A percentile compares a stretch with the other conserved stretches of the same genome.
phyloP scores from a whole-genome alignment of 1,284 basidiomycete species.

The Malassezia psittaci region DNA sequence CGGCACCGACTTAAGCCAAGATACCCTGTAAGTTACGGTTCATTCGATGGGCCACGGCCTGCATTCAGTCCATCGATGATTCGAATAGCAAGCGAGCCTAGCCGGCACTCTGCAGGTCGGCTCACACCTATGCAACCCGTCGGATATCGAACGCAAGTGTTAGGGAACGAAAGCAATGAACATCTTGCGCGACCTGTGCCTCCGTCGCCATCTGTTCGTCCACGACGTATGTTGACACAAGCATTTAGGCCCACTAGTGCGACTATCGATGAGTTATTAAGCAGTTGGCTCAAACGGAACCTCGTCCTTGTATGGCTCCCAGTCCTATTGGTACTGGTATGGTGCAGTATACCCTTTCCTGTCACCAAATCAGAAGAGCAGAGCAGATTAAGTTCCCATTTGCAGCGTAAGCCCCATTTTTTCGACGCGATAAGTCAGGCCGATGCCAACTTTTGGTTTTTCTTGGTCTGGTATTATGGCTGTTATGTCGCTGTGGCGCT shows the following conservation, averaged over 20 bases:
- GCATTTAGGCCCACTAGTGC: slow-evolving; percentile 13
- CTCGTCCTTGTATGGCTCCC: slow-evolving; percentile 9
- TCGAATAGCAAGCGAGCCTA: not conserved
- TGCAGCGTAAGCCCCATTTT: too few species aligned
- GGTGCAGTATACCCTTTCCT: slow-evolving; percentile 12
- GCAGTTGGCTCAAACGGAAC: slow-evolving; percentile 2
- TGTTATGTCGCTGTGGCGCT: slow-evolving; percentile 48
- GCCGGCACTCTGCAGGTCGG: not conserved
- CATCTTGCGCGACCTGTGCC: not conserved
- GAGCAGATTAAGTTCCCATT: too few species aligned
- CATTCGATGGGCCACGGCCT: not conserved
- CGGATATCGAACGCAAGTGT: not conserved
- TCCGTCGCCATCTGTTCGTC: not conserved
- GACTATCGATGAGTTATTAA: slow-evolving; percentile 10
- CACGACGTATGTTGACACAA: not conserved
- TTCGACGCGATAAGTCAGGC: not conserved
- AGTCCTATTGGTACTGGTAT: slow-evolving; percentile 7
- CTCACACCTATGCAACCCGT: not conserved
- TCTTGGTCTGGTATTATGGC: slow-evolving; percentile 46
- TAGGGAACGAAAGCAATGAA: not conserved
- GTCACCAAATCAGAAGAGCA: not conserved
- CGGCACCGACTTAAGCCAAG: not conserved
- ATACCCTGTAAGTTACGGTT: not conserved
- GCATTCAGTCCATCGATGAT: not conserved
- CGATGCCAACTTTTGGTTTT: slow-evolving; percentile 46